Base-by-base conservation (phyloP, 176 grass and related monocot species). In the Avena insularis region DNA sequence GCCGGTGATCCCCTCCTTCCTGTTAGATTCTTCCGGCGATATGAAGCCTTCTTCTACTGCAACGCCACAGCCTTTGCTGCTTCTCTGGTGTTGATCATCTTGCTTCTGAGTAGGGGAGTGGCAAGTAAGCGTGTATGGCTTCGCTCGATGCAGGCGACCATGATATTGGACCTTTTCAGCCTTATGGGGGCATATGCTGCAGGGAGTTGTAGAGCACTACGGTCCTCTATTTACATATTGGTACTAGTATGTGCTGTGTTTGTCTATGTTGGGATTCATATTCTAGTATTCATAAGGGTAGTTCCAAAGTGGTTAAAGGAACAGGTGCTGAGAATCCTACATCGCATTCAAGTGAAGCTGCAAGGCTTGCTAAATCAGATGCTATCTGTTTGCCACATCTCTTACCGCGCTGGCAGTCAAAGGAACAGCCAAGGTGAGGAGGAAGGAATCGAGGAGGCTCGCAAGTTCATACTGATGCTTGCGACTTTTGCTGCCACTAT, bases 61-160 rank as follows among this genome's bases (percentile, higher is more conserved):
- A 91, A 91, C 63, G 85, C 46, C 46, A 48, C 46, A 48, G 46
- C 46, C 46, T 48, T 48, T 48, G 46, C 46, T 48, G 8, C 46
- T 11, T 91, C 89, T 21, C 53, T 91, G 4, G 73, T 87, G 25
- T 79, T 91, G 83, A 73, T 87, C 23, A 79, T 91, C 67, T 77
- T 91, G 80, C 79, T 91, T n/a, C 80, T 83, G 50, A 87, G 77
- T 29, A 70, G 58, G 72, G 7, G 56, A n/a, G 82, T 78, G 33
- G 16, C 81, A 8, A 82, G 82, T 43, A 43, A 43, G 40, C 40
- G 6, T 20, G 4, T 46, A 4, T 87, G 82, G 79, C 65, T 91
- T 3, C 51, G 59, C 6, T 60, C 79, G 14, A 70, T 87, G 85
- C 33, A 71, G n/a, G 20, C 72, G 27, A 87, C 79, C 38, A 91